Conservation (phyloP, 2,329 filamentous ascomycete genomes). For the Neurospora crassa region DNA sequence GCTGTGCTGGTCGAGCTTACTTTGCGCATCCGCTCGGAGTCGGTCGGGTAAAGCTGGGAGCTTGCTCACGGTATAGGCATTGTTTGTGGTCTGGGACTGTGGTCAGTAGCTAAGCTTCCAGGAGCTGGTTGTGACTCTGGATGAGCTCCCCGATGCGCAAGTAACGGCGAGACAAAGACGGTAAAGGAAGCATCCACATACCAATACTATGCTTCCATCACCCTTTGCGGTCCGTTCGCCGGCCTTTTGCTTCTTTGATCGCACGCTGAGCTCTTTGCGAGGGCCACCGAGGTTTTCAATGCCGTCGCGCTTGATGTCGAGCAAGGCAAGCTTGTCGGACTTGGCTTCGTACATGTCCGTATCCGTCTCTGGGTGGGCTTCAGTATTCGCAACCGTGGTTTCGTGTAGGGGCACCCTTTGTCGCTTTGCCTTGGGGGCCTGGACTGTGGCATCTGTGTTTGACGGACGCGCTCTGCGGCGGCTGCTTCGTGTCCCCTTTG, state of each 20-base stretch:
- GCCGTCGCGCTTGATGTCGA: conserved; percentile 36
- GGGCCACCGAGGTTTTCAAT: conserved; percentile 29
- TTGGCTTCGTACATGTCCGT: conserved; percentile 50
- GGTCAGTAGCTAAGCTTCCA: conserved; percentile 12
- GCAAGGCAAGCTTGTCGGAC: conserved; percentile 37
- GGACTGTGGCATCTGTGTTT: conserved; percentile 38
- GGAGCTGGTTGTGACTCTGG: neutral
- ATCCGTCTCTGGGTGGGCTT: conserved; percentile 41
- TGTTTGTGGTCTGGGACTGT: conserved; percentile 60
- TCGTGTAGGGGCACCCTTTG: conserved; percentile 49
- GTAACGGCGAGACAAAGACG: neutral
- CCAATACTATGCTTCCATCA: conserved; percentile 57
- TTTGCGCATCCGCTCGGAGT: conserved; percentile 54
- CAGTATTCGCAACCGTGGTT: conserved; percentile 45
- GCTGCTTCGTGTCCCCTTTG: conserved; percentile 45
- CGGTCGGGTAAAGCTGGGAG: conserved; percentile 73
- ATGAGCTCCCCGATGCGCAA: neutral
- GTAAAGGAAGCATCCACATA: conserved; percentile 28
- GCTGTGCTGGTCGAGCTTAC: conserved; percentile 36
- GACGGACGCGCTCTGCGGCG: conserved; percentile 52
- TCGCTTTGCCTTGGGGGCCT: conserved; percentile 55
- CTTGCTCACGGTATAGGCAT: conserved; percentile 77
- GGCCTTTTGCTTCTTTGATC: conserved; percentile 53
- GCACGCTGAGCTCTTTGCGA: conserved; percentile 45
- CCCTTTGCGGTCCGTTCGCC: conserved; percentile 55